Percentiles rank a stretch among this genome's conserved stretches.
Evolutionary conservation across 2,329 filamentous ascomycete species (phyloP).

Genomic region (Ramichloridium luteum): DNA sequence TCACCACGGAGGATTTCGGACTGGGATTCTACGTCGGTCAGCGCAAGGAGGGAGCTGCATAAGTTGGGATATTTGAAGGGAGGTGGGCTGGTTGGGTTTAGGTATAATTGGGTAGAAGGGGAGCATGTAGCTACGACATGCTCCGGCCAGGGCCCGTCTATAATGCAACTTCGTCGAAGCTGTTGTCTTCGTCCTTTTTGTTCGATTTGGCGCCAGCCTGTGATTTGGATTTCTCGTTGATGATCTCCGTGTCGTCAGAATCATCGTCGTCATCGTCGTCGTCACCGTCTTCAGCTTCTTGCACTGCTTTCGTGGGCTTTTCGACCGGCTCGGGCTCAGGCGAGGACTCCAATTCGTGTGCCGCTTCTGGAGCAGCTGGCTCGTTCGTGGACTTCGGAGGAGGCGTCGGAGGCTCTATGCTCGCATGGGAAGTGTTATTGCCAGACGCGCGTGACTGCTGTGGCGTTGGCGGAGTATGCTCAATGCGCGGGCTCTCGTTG

Average conservation of each 20-base stretch:
- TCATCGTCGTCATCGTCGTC: slow-evolving; percentile 14
- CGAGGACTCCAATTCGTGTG: slow-evolving; percentile 20
- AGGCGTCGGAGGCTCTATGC: slow-evolving; percentile 15
- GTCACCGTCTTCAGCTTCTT: slow-evolving; percentile 18
- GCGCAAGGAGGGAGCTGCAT: slow-evolving; percentile 17
- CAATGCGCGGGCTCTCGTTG: slow-evolving; percentile 34
- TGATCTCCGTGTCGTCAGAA: slow-evolving; percentile 14
- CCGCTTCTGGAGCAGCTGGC: slow-evolving; percentile 12
- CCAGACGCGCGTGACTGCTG: slow-evolving; percentile 20
- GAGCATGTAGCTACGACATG: no score
- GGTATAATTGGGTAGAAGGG: no score
- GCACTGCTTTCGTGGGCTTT: no score
- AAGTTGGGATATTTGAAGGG: no score
- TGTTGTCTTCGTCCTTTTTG: slow-evolving; percentile 16
- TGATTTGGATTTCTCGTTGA: slow-evolving; percentile 16
- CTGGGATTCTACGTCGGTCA: slow-evolving; percentile 19
- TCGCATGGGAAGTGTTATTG: slow-evolving; percentile 5
- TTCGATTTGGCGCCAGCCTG: slow-evolving; percentile 4
- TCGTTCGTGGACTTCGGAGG: slow-evolving; percentile 17
- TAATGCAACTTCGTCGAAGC: slow-evolving; percentile 20
- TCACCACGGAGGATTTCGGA: slow-evolving; percentile 27
- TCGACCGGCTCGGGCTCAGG: slow-evolving; percentile 15
- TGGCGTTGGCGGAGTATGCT: slow-evolving; percentile 41
- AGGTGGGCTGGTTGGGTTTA: no score
- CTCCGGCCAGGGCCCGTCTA: no score